Conservation (phyloP, 768 basidiomycete species). For the Phanerodontia chrysosporium region DNA sequence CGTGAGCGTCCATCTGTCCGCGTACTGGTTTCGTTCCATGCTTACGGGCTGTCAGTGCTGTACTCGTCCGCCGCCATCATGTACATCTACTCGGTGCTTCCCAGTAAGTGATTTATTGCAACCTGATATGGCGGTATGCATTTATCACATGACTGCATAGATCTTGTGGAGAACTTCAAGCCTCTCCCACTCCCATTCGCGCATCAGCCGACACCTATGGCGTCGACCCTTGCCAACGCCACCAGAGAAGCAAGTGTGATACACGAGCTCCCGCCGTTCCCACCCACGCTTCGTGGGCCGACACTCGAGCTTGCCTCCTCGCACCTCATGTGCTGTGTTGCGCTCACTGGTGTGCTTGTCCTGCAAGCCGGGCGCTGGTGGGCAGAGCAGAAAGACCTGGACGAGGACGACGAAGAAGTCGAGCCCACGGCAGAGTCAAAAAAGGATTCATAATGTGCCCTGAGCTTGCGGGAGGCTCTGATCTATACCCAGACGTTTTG, state of each 20-base stretch:
- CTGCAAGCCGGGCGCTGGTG: constrained; percentile 83
- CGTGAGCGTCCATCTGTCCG: constrained; percentile 44
- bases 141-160: constrained; percentile 31
- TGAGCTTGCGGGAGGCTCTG: not conserved
- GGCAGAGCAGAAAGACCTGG: constrained; percentile 71
- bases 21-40: not conserved
- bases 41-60: constrained; percentile 46
- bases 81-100: constrained; percentile 74
- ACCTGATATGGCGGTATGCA: not conserved
- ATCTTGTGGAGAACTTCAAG: constrained; percentile 54
- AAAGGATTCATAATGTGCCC: not conserved
- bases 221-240: not conserved
- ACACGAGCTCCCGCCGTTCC: constrained; percentile 50
- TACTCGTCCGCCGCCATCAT: constrained; percentile 67
- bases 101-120: constrained; percentile 48
- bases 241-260: not conserved
- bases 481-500: not conserved
- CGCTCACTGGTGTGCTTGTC: constrained; percentile 79
- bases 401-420: constrained; percentile 42
- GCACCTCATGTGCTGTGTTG: constrained; percentile 83
- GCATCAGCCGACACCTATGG: not conserved
- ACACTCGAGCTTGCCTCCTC: constrained; percentile 79
- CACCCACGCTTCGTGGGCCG: constrained; percentile 52
- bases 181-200: constrained; percentile 42
- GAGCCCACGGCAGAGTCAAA: not conserved